Base-by-base conservation (phyloP, 1,284 basidiomycete genomes). In the Cryptococcus sp. region DNA sequence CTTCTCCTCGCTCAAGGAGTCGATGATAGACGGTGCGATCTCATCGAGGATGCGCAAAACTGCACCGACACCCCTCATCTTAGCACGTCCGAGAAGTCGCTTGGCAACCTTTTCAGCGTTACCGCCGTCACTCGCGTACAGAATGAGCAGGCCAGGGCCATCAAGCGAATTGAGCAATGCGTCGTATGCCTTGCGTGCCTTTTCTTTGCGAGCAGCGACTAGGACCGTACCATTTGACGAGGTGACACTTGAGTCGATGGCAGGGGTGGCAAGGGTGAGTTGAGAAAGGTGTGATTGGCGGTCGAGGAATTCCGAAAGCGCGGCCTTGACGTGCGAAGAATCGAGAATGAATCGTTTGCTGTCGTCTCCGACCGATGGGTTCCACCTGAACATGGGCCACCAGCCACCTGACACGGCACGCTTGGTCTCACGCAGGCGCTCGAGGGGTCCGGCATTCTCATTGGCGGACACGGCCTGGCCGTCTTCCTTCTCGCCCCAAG, bases 361-460 rank as follows among this genome's bases (percentile, higher is more conserved):
- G 67, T 93, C 90, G 70, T 87, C 83, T 70, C 91, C 90, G 70
- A 89, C 88, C 64, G 84, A 83, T 0, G 95, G 95, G 78, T 99
- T 88, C 95, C 95, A 99, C 60, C 96, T 86, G 83, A 97, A 99
- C 50, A 99, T 82, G 1, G 96, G 95, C 95, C 96, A 99, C 80
- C 95, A 96, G 6, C 94, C 95, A 19, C 91, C 86, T 71, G 97
- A 93, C 48, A 99, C 91, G 7, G 94, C 95, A 45, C 94, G 85
- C 79, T 99, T 99, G 48, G 95, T 99, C 82, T 97, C 93, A 77
- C 95, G 93, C 80, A 99, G 82, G 19, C 98, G 82, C 40, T 95
- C 87, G 43, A 99, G 85, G 1, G 93, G 92, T 0, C 89, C 83
- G 13, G 80, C 79, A 2, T 86, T 81, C 58, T 88, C 83, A 11